A percentile compares a stretch with the other conserved stretches of the same genome.
Evolutionary conservation across 2,329 filamentous ascomycete genomes (phyloP).

Genomic region (Fusarium kyushuense): DNA sequence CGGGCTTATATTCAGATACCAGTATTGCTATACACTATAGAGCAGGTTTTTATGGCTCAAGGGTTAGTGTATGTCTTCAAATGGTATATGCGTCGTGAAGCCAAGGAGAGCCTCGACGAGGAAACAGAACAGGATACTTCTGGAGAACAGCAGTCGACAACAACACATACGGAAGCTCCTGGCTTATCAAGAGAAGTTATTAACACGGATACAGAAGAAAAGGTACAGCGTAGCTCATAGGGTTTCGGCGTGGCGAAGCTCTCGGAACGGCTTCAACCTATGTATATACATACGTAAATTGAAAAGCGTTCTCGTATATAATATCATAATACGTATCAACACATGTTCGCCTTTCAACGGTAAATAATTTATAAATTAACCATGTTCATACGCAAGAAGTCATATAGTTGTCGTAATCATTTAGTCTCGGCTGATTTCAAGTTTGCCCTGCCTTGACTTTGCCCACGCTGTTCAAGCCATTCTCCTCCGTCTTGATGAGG

Average conservation of each 20-base stretch:
- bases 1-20: conserved; percentile 72
- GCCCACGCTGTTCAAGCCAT: conserved; percentile 16
- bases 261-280: no score
- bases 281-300: not conserved
- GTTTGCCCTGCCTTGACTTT: conserved; percentile 33
- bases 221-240: not conserved
- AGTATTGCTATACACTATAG: conserved; percentile 71
- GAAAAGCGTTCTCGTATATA: not conserved
- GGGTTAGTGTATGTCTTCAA: conserved; percentile 61
- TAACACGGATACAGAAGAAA: conserved; percentile 5
- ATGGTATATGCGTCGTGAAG: conserved; percentile 55
- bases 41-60: conserved; percentile 64
- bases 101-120: conserved; percentile 44
- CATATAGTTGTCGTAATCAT: conserved; percentile 13
- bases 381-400: conserved; percentile 10
- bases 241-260: not conserved
- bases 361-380: not conserved
- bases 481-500: conserved; percentile 71
- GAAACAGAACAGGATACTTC: conserved; percentile 23
- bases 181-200: not conserved
- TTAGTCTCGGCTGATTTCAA: conserved; percentile 5
- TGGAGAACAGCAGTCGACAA: conserved; percentile 5
- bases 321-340: not conserved
- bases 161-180: conserved; percentile 2
- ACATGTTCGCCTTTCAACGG: not conserved